phyloP scores from a whole-genome alignment of 176 grass and related monocot species.

The Eleusine coracana region DNA sequence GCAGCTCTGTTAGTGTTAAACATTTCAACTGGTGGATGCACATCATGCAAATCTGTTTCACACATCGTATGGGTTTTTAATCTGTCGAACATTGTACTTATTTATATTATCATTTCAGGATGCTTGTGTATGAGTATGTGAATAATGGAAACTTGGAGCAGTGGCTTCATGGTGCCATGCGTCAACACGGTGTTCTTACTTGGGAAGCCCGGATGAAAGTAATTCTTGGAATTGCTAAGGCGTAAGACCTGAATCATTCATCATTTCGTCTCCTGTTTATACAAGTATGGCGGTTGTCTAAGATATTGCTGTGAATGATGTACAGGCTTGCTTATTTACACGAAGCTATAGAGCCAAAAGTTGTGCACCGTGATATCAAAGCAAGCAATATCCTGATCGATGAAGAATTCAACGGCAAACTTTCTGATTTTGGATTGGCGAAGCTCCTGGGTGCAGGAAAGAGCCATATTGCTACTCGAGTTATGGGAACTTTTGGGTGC shows the following conservation, averaged over 20 bases:
- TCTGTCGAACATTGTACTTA: background rate
- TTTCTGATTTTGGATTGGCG: conserved; percentile 88
- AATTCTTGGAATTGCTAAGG: conserved; percentile 74
- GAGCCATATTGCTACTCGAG: conserved; percentile 82
- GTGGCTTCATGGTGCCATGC: conserved; percentile 86
- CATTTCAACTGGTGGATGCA: conserved; percentile 2
- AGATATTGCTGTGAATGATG: conserved; percentile 29
- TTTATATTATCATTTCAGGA: conserved; percentile 47
- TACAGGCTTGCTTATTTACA: conserved; percentile 87
- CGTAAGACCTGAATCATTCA: conserved; percentile 51
- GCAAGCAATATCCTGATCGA: conserved; percentile 90
- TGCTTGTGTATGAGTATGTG: conserved; percentile 89
- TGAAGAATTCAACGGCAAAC: conserved; percentile 86
- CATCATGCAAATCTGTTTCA: background rate
- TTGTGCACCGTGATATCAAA: conserved; percentile 94
- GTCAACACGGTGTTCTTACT: conserved; percentile 65
- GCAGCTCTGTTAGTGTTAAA: background rate
- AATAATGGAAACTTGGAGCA: conserved; percentile 91
- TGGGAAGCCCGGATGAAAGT: conserved; percentile 91
- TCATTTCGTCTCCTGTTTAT: conserved; percentile 22
- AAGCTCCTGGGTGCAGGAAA: conserved; percentile 85
- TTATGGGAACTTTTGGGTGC: conserved; percentile 95
- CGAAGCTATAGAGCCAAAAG: conserved; percentile 92
- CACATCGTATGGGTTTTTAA: background rate
- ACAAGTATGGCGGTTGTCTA: background rate